Base-by-base conservation (phyloP, 2,329 filamentous ascomycete species). In the Mollisiaceae sp. region DNA sequence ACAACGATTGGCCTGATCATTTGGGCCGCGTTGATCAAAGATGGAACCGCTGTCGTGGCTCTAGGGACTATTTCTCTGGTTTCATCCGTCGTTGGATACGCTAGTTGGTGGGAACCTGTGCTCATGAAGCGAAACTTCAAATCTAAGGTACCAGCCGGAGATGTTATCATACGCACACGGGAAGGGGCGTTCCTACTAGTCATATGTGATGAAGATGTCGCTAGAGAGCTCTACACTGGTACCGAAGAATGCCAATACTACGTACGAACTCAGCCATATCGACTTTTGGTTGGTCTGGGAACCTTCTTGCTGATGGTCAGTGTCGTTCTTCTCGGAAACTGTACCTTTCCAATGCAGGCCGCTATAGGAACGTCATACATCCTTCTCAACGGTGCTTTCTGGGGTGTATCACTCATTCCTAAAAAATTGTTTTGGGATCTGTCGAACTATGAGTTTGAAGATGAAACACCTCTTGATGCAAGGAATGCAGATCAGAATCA, bases 311-410 rank as follows among this genome's bases (percentile, higher is more conserved):
- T 89, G 54, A 89, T 89, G 87, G 73, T 85, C 3, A 82, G 83
- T 1, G 85, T 89, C 12, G 84, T 89, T 14, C 76, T 88, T 15
- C 76, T 90, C 39, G 86, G 86, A 1, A 89, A 89, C 72, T 87
- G 85, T 75, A 81, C 81, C n/a, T 88, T 86, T 80, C 80, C 81
- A 54, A 83, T 84, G 66, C 86, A 90, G 75, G 81, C 85, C 11
- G 82, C 86, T 12, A 85, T 89, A 65, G 86, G 85, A 8, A 79
- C 77, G 2, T 79, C 82, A 1, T 89, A 89, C 69, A 84, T 89
- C 62, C 68, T 83, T 4, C 79, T 89, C 59, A 90, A 89, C 66
- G 83, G 82, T 11, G 74, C 85, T 0, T 89, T 88, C 74, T 89
- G 86, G 86, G 67, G 63, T 1, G 66, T 70, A 4, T 73, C 75